phyloP scores from a whole-genome alignment of 768 basidiomycete genomes.

The Coprinopsis sp. region DNA sequence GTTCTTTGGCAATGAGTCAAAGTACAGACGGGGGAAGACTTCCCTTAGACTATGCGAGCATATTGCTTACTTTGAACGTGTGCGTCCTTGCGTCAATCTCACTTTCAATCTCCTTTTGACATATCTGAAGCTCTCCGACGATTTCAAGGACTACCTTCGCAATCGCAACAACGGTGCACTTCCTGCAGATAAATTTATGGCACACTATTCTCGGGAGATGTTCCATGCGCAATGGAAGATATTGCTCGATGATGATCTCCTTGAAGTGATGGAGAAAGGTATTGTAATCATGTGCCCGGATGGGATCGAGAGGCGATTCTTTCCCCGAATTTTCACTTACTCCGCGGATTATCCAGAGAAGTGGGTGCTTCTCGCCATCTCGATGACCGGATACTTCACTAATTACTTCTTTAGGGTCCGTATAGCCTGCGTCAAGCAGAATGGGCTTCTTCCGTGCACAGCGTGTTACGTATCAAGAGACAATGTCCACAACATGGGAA shows the following conservation, averaged over 20 bases:
- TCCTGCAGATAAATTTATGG: no score
- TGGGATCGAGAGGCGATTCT: not conserved
- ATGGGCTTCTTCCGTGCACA: no score
- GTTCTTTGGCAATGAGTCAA: slow-evolving; percentile 16
- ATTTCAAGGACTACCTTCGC: no score
- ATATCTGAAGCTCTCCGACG: no score
- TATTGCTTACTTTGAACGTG: slow-evolving; percentile 14
- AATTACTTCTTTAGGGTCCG: not conserved
- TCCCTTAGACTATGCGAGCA: slow-evolving; percentile 11
- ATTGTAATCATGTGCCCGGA: not conserved
- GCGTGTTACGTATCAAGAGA: no score
- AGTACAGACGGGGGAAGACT: slow-evolving; percentile 12
- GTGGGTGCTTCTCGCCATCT: not conserved
- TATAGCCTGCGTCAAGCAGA: not conserved
- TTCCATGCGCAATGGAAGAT: not conserved
- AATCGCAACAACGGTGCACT: no score
- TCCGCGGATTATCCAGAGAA: slow-evolving; percentile 8
- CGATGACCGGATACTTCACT: not conserved
- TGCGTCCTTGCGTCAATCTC: no score
- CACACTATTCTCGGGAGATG: not conserved
- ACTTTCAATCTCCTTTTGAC: no score
- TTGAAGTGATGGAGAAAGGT: not conserved
- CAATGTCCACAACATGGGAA: no score
- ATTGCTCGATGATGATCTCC: not conserved
- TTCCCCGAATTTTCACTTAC: slow-evolving; percentile 5